These are phyloP conservation scores for Rhodamnia rubescens DNA, from an alignment of 345 rosid species.

Conservation along the genomic window DNA sequence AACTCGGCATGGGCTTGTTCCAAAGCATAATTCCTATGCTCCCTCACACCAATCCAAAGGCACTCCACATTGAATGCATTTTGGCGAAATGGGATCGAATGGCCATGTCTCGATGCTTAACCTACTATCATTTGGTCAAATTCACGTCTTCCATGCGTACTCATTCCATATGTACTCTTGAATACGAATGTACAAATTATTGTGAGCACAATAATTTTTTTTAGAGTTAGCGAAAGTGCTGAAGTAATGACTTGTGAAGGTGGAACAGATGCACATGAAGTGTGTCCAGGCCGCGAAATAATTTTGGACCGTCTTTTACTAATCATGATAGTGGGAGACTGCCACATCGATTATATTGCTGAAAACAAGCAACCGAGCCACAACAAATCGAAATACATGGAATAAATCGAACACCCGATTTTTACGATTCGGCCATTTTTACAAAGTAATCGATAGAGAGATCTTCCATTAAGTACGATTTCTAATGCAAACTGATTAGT, in stretches of 20 bases:
- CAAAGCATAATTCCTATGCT: background rate
- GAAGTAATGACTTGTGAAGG: background rate
- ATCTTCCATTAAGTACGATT: background rate
- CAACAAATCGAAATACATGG: background rate
- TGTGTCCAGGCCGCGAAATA: background rate
- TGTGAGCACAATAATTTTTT: background rate
- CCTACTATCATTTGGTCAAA: background rate
- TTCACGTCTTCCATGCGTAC: background rate
- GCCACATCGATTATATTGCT: background rate
- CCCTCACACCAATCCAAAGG: background rate
- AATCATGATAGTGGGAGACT: background rate
- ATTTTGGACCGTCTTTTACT: background rate
- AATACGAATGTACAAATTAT: background rate
- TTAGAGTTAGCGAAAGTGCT: background rate
- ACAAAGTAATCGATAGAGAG: background rate
- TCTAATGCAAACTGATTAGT: background rate
- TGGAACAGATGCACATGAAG: background rate
- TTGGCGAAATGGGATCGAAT: background rate
- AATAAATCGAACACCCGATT: background rate
- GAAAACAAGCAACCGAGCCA: background rate
- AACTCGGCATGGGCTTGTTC: background rate
- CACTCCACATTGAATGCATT: background rate
- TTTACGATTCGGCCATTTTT: accelerated
- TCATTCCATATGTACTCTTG: background rate
- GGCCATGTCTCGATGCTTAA: background rate